Conservation (phyloP, 2,329 filamentous ascomycete genomes). For the Pezicula carpinea region DNA sequence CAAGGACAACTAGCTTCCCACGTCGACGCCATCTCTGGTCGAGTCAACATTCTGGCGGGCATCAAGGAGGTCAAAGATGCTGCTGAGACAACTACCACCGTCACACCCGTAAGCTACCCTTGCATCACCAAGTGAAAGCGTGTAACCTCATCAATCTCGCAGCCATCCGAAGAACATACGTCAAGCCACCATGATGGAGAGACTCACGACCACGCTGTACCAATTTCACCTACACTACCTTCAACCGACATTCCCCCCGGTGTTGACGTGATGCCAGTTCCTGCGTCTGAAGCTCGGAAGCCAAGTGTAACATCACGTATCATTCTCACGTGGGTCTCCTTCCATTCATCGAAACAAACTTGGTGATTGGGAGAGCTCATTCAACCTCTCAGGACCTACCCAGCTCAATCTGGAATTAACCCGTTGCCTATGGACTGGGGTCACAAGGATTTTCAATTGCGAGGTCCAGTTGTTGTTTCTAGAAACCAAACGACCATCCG, state of each 20-base stretch:
- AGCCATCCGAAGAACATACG: slow-evolving; percentile 4
- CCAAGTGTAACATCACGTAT: slow-evolving; percentile 52
- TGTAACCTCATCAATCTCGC: not conserved
- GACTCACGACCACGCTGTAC: slow-evolving; percentile 22
- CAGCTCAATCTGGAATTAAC: slow-evolving; percentile 89
- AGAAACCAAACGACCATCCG: slow-evolving; percentile 71
- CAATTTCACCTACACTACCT: slow-evolving; percentile 26
- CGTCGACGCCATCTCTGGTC: slow-evolving; percentile 56
- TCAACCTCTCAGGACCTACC: slow-evolving; percentile 63
- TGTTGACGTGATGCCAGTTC: slow-evolving; percentile 6
- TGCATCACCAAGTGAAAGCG: not conserved
- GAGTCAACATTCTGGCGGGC: slow-evolving; percentile 55
- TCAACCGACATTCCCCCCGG: slow-evolving; percentile 17
- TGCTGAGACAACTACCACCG: slow-evolving; percentile 24
- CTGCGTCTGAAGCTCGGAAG: slow-evolving; percentile 18
- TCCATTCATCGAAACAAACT: not conserved
- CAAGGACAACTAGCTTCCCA: slow-evolving; percentile 49
- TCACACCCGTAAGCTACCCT: slow-evolving; percentile 2
- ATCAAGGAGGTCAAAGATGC: slow-evolving; percentile 52
- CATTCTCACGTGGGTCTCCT: slow-evolving; percentile 49
- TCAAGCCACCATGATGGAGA: slow-evolving; percentile 6
- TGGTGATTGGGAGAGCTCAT: slow-evolving; percentile 9
- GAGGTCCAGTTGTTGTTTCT: slow-evolving; percentile 87
- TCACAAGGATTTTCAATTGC: slow-evolving; percentile 63
- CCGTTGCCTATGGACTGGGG: slow-evolving; percentile 90